Evolutionary conservation across 1,139 yeast species (phyloP), one percentile per base, ranked within the genome.

Genomic region (Diutina sp.): DNA sequence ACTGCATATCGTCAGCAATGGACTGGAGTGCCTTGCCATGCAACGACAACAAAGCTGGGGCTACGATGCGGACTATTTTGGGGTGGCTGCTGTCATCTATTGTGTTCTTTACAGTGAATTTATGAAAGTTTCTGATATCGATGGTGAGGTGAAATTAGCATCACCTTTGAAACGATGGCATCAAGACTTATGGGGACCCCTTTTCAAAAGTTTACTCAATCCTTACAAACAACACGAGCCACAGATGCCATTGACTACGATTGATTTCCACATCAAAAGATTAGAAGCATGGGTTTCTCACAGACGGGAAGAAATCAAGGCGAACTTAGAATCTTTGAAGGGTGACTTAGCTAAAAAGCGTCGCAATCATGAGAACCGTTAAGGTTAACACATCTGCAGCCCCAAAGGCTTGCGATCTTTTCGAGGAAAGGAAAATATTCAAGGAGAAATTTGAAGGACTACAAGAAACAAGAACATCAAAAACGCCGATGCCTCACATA

Each of bases 11-110:
- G 75, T 75, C 55, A 74, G 84, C 1, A 90, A 85, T 63, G 76
- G 77, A 57, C 93, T 85, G 63, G 96, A 89, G 63, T 89, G 96
- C 65, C 82, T 83, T 3, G 89, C 86, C 63, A 84, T 88, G 85
- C 74, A 83, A 58, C 71, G 78, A 3, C 74, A 79, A 2, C 65
- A 74, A 55, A 78, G 87, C 0, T 91, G 96, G 96, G 79, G 82
- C 2, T 89, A 78, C 65, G 91, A 90, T 64, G 85, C 87, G 3
- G 98, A 91, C 69, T 90, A 90, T 66, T 87, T 80, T 66, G 97
- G 97, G 0, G 62, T 89, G 32, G 97, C 97, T 0, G 80, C 85
- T 44, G 80, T 87, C 0, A 72, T 89, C 1, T 95, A 90, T 64
- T 77, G 85, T 0, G 68, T 91, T 72, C 72, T 91, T 50, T 87